Evolutionary conservation across 768 basidiomycete species (phyloP).

Genomic region (Lactarius indigo): DNA sequence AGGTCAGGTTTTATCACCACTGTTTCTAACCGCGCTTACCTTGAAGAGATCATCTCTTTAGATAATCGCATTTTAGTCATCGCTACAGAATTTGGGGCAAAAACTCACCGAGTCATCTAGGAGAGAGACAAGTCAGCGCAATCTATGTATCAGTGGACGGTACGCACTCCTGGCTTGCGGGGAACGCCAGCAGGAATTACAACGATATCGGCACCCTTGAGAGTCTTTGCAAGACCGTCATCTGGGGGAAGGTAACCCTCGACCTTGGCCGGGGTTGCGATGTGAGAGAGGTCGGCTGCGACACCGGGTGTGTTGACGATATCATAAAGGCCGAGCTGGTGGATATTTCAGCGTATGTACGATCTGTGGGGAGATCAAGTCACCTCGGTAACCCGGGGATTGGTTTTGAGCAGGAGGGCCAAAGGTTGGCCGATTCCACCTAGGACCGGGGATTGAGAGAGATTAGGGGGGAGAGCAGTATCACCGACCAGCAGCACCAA

Average conservation of each 20-base stretch:
- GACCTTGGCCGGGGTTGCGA: conserved; percentile 83
- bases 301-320: conserved; percentile 98
- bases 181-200: conserved; percentile 97
- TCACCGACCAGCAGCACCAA: conserved; percentile 84
- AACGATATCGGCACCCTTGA: conserved; percentile 85
- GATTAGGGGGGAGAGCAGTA: background rate
- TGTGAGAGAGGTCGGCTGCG: conserved; percentile 91
- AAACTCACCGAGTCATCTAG: conserved; percentile 50
- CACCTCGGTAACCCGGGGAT: conserved; percentile 77
- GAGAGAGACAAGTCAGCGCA: background rate
- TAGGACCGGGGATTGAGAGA: conserved; percentile 30
- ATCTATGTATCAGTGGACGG: background rate
- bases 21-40: conserved; percentile 39
- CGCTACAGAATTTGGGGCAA: background rate
- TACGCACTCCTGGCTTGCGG: conserved; percentile 85
- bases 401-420: conserved; percentile 85
- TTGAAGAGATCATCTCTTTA: conserved; percentile 93
- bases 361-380: background rate
- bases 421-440: conserved; percentile 98
- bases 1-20: background rate
- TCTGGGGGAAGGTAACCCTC: conserved; percentile 76
- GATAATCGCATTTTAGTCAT: conserved; percentile 4
- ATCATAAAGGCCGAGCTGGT: conserved; percentile 85
- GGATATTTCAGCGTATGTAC: background rate
- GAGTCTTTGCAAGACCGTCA: conserved; percentile 76